Evolutionary conservation across 1,139 yeast genomes (phyloP), one percentile per base, ranked within the genome.

Genomic region (Geotrichum phurueaensis): DNA sequence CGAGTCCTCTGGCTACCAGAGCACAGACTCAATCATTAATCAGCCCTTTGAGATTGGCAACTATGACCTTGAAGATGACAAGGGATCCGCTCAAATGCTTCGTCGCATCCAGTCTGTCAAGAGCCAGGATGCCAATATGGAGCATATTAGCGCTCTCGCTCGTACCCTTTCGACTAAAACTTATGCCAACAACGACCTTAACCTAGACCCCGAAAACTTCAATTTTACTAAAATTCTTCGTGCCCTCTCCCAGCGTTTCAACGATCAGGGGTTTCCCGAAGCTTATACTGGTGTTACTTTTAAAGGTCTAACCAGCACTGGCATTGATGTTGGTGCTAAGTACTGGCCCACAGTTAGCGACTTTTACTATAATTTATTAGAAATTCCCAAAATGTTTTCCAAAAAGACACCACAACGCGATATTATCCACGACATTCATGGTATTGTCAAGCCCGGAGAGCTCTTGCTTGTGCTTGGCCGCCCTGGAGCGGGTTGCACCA

Each of bases 401-500:
- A 68, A 68, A 65, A 73, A 71, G 68, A 67, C 56, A 13, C 56
- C 65, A 10, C 69, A 70, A 25, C 73, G 75, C 1, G 71, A 74
- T 56, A 80, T 84, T 58, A 76, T 84, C 62, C 75, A 76, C 65
- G 70, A 73, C 63, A 63, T 78, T 64, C 69, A 73, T 68, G 76
- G 84, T 65, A 66, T 71, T 63, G 73, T 82, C n/a, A 77, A 77
- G 64, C 78, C 83, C n/a, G 87, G 87, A 62, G 87, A 84, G 68
- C 80, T 83, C 83, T 76, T 82, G 54, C 75, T 83, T 64, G 86
- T 84, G 3, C 77, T 84, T 54, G 89, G 88, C 58, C 78, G 86
- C 65, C 88, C 88, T 9, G 89, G 88, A 62, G 82, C 88, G 22
- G 88, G 88, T 60, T 84, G 88, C 69, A 78, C 87, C 4, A 79